Evolutionary conservation across 495 filamentous ascomycete genomes (phyloP).

Genomic region (Mycothermus thermophilus): DNA sequence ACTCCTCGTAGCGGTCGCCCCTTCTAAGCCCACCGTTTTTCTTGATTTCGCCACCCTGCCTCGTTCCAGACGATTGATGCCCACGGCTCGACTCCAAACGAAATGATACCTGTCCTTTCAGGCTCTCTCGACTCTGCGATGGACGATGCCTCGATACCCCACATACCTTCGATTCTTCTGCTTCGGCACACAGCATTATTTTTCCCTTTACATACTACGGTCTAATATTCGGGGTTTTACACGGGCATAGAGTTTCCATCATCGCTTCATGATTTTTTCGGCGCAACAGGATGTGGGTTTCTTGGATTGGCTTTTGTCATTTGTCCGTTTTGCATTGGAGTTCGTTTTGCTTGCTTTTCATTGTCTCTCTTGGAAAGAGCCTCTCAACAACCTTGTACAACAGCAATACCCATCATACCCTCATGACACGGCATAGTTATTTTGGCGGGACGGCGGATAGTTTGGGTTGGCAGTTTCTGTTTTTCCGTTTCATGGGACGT

Average conservation of each 20-base stretch:
- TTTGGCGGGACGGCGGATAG: constrained; percentile 2
- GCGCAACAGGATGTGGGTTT: constrained; percentile 1
- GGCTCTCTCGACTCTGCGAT: constrained; percentile 6
- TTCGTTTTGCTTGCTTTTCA: background rate
- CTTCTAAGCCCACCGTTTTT: constrained; percentile 9
- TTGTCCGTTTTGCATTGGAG: constrained; percentile 3
- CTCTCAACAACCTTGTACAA: background rate
- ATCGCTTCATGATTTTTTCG: constrained; percentile 4
- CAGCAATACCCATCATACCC: background rate
- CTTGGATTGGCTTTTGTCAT: constrained; percentile 1
- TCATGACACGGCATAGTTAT: constrained; percentile 3
- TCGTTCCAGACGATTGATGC: constrained; percentile 4
- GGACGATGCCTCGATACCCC: constrained; percentile 3
- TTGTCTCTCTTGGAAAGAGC: background rate
- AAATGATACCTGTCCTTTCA: background rate
- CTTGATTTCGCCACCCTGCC: constrained; percentile 1
- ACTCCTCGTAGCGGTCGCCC: constrained; percentile 30
- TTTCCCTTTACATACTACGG: constrained; percentile 2
- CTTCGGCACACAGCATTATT: constrained; percentile 1
- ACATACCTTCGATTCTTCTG: constrained; percentile 3
- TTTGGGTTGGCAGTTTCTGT: background rate
- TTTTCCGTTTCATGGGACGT: background rate
- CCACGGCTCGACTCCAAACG: constrained; percentile 2
- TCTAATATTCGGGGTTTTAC: constrained; percentile 2
- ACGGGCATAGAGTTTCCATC: constrained; percentile 6